Evolutionary conservation across 352 stramenopile genomes (phyloP).

Genomic region (Globisporangium nodosum): DNA sequence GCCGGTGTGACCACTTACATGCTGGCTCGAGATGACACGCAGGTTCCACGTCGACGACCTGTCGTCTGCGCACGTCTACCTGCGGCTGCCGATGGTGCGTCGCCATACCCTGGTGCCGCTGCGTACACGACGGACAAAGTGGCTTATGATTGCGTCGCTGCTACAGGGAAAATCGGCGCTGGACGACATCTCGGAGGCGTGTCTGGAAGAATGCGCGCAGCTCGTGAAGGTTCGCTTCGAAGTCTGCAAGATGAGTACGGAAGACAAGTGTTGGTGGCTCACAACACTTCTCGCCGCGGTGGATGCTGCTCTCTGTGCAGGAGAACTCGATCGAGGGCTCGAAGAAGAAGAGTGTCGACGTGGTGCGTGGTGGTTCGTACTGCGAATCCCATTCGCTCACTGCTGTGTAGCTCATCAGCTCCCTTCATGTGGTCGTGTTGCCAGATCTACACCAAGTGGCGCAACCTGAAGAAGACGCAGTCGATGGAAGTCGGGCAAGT

Average conservation of each 20-base stretch:
- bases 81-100: constrained; percentile 86
- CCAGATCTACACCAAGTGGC: constrained; percentile 91
- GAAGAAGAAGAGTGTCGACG: constrained; percentile 88
- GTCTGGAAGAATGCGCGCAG: constrained; percentile 87
- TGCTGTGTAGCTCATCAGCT: not conserved
- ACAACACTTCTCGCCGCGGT: not conserved
- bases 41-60: constrained; percentile 98
- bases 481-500: constrained; percentile 92
- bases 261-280: not conserved
- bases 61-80: constrained; percentile 97
- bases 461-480: constrained; percentile 89
- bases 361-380: constrained; percentile 31
- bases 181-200: constrained; percentile 73
- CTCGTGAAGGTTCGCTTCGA: constrained; percentile 81
- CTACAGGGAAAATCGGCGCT: constrained; percentile 61
- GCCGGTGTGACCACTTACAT: not conserved
- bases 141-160: not conserved
- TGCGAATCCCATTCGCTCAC: no score
- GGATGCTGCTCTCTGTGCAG: constrained; percentile 15
- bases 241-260: no score
- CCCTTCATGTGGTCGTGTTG: not conserved
- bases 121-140: not conserved
- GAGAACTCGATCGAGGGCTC: constrained; percentile 93
- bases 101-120: not conserved
- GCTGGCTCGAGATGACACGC: not conserved